Conservation (phyloP, 176 grass and related monocot genomes). For the Oryza nivara region DNA sequence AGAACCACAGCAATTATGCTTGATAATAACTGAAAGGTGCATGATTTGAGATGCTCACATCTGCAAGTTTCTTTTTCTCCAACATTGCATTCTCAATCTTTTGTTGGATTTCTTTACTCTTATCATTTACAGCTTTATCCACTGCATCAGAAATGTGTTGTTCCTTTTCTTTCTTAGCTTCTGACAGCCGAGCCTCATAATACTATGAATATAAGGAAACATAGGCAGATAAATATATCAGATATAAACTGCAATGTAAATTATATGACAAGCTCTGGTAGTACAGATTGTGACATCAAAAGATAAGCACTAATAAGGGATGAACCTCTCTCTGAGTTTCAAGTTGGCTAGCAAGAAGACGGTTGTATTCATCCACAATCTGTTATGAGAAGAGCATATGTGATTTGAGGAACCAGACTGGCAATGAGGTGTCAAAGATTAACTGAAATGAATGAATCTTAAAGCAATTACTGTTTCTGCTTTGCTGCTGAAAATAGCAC, state of each 20-base stretch:
- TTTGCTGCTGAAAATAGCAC: slow-evolving; percentile 83
- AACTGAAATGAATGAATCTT: slow-evolving; percentile 28
- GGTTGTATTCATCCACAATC: slow-evolving; percentile 94
- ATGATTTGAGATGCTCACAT: slow-evolving; percentile 55
- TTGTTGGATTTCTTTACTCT: slow-evolving; percentile 67
- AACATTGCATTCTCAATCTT: slow-evolving; percentile 64
- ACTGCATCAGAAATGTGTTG: slow-evolving; percentile 59
- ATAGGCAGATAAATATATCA: slow-evolving; percentile 24
- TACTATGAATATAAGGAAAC: slow-evolving; percentile 55
- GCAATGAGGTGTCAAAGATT: slow-evolving; percentile 1
- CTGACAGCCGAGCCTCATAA: slow-evolving; percentile 71
- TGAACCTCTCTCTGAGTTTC: slow-evolving; percentile 88
- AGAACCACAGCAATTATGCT: background rate
- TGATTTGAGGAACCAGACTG: slow-evolving; percentile 36
- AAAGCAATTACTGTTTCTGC: slow-evolving; percentile 60
- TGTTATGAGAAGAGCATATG: slow-evolving; percentile 38
- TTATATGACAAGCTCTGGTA: background rate
- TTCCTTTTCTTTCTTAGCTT: slow-evolving; percentile 72
- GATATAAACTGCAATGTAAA: background rate
- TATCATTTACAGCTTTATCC: slow-evolving; percentile 68
- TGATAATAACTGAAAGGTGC: slow-evolving; percentile 23
- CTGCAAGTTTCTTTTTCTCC: slow-evolving; percentile 74
- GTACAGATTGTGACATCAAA: background rate
- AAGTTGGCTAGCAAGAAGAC: slow-evolving; percentile 79
- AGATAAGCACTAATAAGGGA: slow-evolving; percentile 22